Percentiles rank a stretch among this genome's conserved stretches.
These are phyloP conservation scores for Penicillium sclerotiorum DNA, from an alignment of 2,329 filamentous ascomycete species.

Conservation along the genomic window DNA sequence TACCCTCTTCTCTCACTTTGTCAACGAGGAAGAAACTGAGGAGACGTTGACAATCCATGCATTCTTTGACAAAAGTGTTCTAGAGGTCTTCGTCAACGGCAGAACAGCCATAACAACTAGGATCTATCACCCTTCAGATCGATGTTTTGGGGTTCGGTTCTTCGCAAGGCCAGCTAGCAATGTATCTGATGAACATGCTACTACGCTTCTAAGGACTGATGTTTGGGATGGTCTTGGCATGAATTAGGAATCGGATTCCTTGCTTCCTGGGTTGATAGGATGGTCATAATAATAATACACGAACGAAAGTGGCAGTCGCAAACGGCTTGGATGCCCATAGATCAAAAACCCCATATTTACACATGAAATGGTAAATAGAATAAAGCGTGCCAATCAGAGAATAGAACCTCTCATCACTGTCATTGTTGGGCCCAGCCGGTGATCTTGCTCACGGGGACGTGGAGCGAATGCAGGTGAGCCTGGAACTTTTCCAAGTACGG, in stretches of 20 bases:
- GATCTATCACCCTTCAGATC: slow-evolving; percentile 31
- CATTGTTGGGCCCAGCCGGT: slow-evolving; percentile 24
- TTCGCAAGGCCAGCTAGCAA: slow-evolving; percentile 19
- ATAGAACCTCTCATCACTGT: neutral
- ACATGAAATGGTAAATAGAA: neutral
- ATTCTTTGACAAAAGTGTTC: slow-evolving; percentile 46
- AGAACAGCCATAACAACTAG: slow-evolving; percentile 47
- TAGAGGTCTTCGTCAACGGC: slow-evolving; percentile 52
- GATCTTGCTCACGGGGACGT: slow-evolving; percentile 18
- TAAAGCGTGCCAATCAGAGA: neutral
- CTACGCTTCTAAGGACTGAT: slow-evolving; percentile 21
- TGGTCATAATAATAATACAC: neutral
- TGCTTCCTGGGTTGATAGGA: too few relatives aligned
- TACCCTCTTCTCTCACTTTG: slow-evolving; percentile 47
- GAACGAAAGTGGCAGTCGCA: too few relatives aligned
- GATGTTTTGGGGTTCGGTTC: slow-evolving; percentile 23
- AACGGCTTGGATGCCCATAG: too few relatives aligned
- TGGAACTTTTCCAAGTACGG: slow-evolving; percentile 38
- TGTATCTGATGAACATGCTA: neutral
- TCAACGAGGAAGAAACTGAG: slow-evolving; percentile 25
- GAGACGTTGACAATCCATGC: slow-evolving; percentile 46
- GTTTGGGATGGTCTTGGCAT: slow-evolving; percentile 30
- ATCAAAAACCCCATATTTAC: slow-evolving; percentile 6
- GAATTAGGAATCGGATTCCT: neutral
- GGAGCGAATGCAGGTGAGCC: slow-evolving; percentile 29